Evolutionary conservation across 1,284 basidiomycete genomes (phyloP).

Genomic region (Heterobasidion parviporum): DNA sequence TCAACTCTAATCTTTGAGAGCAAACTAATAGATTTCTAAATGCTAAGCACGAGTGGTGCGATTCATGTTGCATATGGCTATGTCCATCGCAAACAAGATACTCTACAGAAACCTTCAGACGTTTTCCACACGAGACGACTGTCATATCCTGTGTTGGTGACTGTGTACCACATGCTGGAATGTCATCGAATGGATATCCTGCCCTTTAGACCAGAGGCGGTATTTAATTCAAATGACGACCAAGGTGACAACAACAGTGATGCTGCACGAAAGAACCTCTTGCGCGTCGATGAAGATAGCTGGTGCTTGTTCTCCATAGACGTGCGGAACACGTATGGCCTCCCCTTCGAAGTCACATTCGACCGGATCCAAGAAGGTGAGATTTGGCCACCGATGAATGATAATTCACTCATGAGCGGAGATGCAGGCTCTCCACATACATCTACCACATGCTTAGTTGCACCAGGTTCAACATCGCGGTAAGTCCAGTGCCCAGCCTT

Average conservation of each 20-base stretch:
- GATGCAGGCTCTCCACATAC: conserved; percentile 30
- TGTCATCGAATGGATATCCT: conserved; percentile 75
- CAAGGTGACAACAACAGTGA: background rate
- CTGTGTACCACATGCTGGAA: conserved; percentile 90
- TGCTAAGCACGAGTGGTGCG: conserved; percentile 60
- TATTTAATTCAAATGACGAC: conserved; percentile 6
- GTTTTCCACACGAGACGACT: conserved; percentile 80
- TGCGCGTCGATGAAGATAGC: conserved; percentile 44
- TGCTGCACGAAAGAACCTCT: conserved; percentile 19
- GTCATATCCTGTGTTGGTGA: conserved; percentile 79
- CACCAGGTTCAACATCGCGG: conserved; percentile 82
- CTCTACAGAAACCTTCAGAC: conserved; percentile 26
- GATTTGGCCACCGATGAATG: conserved; percentile 6
- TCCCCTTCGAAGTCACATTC: conserved; percentile 83
- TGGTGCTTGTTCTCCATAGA: conserved; percentile 86
- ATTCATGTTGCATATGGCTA: conserved; percentile 83
- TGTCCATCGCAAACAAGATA: conserved; percentile 37
- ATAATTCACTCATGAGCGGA: background rate
- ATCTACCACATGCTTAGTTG: conserved; percentile 53
- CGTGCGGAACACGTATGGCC: conserved; percentile 82
- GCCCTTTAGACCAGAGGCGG: conserved; percentile 32
- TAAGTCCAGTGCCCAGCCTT: conserved; percentile 21
- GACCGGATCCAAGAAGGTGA: conserved; percentile 55
- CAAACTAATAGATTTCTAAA: background rate
- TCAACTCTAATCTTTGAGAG: background rate